Base-by-base conservation (phyloP, 257 asterid genomes). In the Datura wrightii region DNA sequence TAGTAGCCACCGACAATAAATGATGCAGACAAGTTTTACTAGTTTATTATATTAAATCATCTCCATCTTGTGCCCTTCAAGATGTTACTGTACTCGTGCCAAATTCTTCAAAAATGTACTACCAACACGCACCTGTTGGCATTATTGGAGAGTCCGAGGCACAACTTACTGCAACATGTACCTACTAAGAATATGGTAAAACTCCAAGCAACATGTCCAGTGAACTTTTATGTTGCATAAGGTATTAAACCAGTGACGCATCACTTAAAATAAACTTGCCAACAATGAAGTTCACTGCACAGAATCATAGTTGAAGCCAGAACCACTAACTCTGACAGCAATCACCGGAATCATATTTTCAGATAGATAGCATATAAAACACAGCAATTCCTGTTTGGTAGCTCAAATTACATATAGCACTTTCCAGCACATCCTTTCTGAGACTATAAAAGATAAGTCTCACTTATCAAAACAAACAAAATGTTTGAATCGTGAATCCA, bases 1-100 rank as follows among this genome's bases (percentile, higher is more conserved):
- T 72, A 46, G 80, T 8, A 72, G 19, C 80, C 80, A 72, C 80
- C 80, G 80, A 72, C 80, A 46, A 10, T 72, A n/a, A 37, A 67
- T 67, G 76, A 39, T 15, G 50, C n/a, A 15, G 52, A 15, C 76
- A 13, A 13, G 72, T 56, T 56, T 18, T 56, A 10, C 62, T 24
- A 15, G 8, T 18, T 16, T 50, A 10, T 50, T 50, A 50, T 50
- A 2, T 50, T 50, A 15, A 10, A 1, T n/a, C n/a, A n/a, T n/a
- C 15, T 50, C 55, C 15, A 50, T 50, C 55, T 50, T 3, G 55
- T 50, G 55, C 14, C n/a, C n/a, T n/a, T n/a, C n/a, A n/a, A n/a
- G n/a, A n/a, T n/a, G n/a, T n/a, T n/a, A n/a, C n/a, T n/a, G 2
- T 36, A 65, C 44, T 65, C 10, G 13, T 66, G 10, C 37, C 2